These are phyloP conservation scores for Fusarium paranaense DNA, from an alignment of 2,329 filamentous ascomycete genomes.

Conservation along the genomic window DNA sequence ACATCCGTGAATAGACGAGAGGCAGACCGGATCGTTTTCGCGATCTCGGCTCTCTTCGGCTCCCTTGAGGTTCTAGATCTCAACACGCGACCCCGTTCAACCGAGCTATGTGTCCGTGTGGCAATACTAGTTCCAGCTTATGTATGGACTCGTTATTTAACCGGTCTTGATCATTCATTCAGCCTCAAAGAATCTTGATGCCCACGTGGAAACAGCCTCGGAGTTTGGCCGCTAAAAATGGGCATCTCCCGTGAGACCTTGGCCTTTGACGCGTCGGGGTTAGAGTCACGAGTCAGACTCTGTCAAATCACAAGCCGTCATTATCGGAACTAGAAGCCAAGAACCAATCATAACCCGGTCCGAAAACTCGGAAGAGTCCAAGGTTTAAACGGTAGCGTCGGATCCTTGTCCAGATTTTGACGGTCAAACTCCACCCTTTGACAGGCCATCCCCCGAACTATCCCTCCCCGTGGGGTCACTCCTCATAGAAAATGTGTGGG, in stretches of 20 bases:
- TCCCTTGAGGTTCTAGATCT: background rate
- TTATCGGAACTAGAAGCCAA: background rate
- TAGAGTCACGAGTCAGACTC: background rate
- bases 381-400: background rate
- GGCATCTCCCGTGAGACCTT: background rate
- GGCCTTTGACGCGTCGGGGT: background rate
- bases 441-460: background rate
- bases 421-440: background rate
- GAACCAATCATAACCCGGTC: background rate
- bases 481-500: background rate
- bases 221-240: background rate
- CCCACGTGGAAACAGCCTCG: background rate
- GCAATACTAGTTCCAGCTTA: background rate
- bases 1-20: too few relatives aligned
- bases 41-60: background rate
- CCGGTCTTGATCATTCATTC: background rate
- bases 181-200: background rate
- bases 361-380: background rate
- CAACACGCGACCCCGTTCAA: background rate
- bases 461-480: conserved; percentile 3
- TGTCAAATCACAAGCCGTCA: background rate
- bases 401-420: background rate
- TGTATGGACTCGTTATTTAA: background rate
- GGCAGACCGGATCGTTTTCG: background rate
- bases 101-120: background rate